A percentile compares a stretch with the other conserved stretches of the same genome.
Evolutionary conservation across 345 rosid species (phyloP).

Genomic region (Laguncularia racemosa): DNA sequence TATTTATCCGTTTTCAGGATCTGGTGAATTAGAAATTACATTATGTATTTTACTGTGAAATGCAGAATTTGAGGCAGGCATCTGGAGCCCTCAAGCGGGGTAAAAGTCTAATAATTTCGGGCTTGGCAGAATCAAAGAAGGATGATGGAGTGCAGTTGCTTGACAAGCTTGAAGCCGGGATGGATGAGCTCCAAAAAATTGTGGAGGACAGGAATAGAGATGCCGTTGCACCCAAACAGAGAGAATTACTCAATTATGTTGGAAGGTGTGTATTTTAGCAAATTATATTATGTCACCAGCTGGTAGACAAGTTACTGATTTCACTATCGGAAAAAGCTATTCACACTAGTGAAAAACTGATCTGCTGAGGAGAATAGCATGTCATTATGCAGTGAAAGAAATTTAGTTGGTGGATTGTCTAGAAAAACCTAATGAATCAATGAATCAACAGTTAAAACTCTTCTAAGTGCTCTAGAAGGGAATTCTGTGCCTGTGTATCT

Average conservation of each 20-base stretch:
- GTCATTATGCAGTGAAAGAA: no score
- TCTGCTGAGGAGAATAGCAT: no score
- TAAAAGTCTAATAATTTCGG: constrained; percentile 58
- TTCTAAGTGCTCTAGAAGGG: no score
- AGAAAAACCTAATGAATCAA: no score
- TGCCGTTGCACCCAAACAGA: constrained; percentile 83
- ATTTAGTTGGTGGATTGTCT: no score
- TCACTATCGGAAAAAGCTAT: no score
- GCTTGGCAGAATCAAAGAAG: constrained; percentile 84
- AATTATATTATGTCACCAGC: no score
- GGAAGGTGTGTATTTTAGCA: constrained; percentile 53
- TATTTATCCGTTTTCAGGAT: not conserved
- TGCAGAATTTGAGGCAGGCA: constrained; percentile 90
- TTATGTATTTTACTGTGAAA: constrained; percentile 1
- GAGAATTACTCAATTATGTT: constrained; percentile 80
- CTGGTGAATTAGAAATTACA: not conserved
- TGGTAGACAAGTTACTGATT: no score
- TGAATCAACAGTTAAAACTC: no score
- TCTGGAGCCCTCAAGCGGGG: constrained; percentile 68
- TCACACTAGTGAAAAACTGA: no score
- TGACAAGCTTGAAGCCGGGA: constrained; percentile 69
- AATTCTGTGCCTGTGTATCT: no score
- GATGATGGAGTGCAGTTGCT: constrained; percentile 74
- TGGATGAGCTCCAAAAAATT: constrained; percentile 80
- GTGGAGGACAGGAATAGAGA: constrained; percentile 89